Conservation (phyloP, 176 grass and related monocot species). For the Pontederia paniculata region DNA sequence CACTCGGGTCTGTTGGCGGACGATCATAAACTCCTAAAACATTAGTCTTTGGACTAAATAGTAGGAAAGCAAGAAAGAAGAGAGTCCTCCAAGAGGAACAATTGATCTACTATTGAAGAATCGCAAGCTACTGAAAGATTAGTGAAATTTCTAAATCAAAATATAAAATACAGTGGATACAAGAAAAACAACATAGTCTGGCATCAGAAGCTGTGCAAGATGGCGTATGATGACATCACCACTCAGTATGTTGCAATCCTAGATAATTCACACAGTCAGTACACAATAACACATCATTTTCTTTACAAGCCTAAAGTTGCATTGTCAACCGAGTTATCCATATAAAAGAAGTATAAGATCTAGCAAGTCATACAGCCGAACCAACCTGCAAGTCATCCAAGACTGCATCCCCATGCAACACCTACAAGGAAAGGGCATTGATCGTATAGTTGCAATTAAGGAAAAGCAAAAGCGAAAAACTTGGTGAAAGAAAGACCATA, state of each 20-base stretch:
- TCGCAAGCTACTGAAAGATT: too few species aligned
- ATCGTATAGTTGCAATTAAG: too few species aligned
- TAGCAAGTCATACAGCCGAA: neutral
- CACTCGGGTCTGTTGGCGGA: constrained; percentile 75
- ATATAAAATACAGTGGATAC: constrained; percentile 24
- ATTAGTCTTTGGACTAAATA: constrained; percentile 54
- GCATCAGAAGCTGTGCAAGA: constrained; percentile 66
- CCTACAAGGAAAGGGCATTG: constrained; percentile 26
- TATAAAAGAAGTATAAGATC: too few species aligned
- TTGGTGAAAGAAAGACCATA: too few species aligned
- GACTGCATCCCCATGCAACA: constrained; percentile 95
- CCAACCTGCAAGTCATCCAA: constrained; percentile 68
- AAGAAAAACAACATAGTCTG: constrained; percentile 94
- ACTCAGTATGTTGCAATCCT: constrained; percentile 95
- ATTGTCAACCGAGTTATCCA: too few species aligned
- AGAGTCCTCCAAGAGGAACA: neutral
- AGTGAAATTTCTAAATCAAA: neutral
- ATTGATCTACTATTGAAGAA: too few species aligned
- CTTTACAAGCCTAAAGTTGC: too few species aligned
- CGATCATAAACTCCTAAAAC: constrained; percentile 90
- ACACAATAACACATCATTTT: neutral
- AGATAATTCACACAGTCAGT: constrained; percentile 44
- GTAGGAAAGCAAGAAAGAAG: constrained; percentile 2
- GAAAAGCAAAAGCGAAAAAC: too few species aligned
- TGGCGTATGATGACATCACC: constrained; percentile 91